These are phyloP conservation scores for Gliomastix tumulicola DNA, from an alignment of 2,329 filamentous ascomycete genomes.

Conservation along the genomic window DNA sequence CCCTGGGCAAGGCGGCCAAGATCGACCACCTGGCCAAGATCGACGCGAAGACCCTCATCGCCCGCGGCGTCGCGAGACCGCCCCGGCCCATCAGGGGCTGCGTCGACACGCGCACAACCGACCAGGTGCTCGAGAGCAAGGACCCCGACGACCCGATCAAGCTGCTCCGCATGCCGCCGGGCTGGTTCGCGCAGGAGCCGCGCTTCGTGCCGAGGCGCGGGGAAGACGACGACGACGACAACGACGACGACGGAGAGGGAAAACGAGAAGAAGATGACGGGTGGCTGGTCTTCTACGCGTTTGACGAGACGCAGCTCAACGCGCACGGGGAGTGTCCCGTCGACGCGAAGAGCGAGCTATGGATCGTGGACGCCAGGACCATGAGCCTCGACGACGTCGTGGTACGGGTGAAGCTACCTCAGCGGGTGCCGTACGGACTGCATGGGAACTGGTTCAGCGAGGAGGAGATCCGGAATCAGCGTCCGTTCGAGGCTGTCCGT, in stretches of 20 bases:
- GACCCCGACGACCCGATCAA: constrained; percentile 48
- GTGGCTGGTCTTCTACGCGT: constrained; percentile 61
- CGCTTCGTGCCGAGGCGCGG: constrained; percentile 49
- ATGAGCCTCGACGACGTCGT: constrained; percentile 59
- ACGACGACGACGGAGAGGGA: constrained; percentile 6
- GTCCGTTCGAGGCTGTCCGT: constrained; percentile 10
- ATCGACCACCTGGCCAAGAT: constrained; percentile 60
- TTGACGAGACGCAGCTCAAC: constrained; percentile 59
- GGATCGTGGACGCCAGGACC: constrained; percentile 57
- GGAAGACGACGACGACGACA: constrained; percentile 8
- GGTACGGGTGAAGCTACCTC: constrained; percentile 51
- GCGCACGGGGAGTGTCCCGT: constrained; percentile 32
- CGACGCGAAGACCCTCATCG: constrained; percentile 46
- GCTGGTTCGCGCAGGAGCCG: constrained; percentile 61
- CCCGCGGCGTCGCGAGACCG: constrained; percentile 35
- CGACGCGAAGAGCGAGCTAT: constrained; percentile 51
- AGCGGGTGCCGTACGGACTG: constrained; percentile 63
- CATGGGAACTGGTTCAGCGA: constrained; percentile 57
- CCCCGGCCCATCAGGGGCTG: constrained; percentile 49
- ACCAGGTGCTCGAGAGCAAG: constrained; percentile 38
- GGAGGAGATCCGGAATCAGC: constrained; percentile 42
- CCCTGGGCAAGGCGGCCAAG: constrained; percentile 57
- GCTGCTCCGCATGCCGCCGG: constrained; percentile 52
- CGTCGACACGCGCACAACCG: constrained; percentile 49
- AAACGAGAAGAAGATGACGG: constrained; percentile 70